Base-by-base conservation (phyloP, 192 early-diverging fungal species). In the Jimgerdemannia flammicorona region DNA sequence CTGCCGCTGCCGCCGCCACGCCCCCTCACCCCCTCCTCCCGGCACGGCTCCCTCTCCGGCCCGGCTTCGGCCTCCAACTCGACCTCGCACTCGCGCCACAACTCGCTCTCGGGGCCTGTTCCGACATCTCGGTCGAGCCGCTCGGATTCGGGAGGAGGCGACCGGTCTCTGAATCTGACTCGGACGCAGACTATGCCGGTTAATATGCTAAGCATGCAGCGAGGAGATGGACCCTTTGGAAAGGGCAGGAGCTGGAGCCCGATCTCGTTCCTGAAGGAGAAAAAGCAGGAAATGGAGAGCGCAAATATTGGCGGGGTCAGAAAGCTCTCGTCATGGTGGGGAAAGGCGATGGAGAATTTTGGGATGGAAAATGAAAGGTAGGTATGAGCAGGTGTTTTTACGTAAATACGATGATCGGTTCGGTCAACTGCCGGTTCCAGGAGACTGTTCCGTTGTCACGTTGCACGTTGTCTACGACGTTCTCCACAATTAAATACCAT, bases 271-370 rank as follows among this genome's bases (percentile, higher is more conserved):
- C 66, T 89, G 11, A 85, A 87, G 39, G 81, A 88, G 40, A 87
- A 85, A 70, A 86, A 84, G 66, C 83, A 88, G 17, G 80, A 79
- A 3, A 77, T 86, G 70, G 68, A 85, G 68, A 86, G 79, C 19
- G 83, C 82, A 44, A 81, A 81, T 39, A 65, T 82, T 3, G 84
- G 80, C 44, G 83, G 85, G 0, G 83, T 83, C 6, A 87, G 82
- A 69, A 88, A 84, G 69, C 44, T 87, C 44, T 84, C 85, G 7
- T 81, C 76, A 29, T 88, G 85, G 87, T 75, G 91, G 19, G 88
- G 87, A 40, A 91, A 90, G 59, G 91, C 91, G 4, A 91, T 91
- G 64, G 90, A 86, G 69, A 88, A 88, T 71, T 80, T 90, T 40
- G 87, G 85, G 42, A 73, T 86, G 3, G 90, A 91, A 17, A 81